Conservation (phyloP, 1,139 yeast species). For the Schizosaccharomyces versatilis region DNA sequence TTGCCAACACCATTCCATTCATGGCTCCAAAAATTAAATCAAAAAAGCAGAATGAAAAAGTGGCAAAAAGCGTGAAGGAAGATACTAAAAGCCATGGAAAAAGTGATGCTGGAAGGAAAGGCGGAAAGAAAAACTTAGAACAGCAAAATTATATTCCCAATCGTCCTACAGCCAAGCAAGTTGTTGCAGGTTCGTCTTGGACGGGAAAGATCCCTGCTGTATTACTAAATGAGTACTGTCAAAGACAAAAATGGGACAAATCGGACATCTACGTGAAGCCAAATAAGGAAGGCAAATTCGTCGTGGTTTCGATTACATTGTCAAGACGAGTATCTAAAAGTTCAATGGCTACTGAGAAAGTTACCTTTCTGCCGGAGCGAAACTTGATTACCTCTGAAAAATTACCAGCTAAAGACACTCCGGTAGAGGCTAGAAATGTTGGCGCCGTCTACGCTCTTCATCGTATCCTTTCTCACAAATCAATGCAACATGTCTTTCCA, state of each 20-base stretch:
- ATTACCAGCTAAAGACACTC: constrained; percentile 47
- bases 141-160: not conserved
- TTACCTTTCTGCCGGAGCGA: constrained; percentile 41
- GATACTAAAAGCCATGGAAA: not conserved
- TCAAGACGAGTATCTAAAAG: constrained; percentile 60
- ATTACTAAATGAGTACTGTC: constrained; percentile 67
- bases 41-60: not conserved
- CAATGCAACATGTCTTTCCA: constrained; percentile 71
- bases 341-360: constrained; percentile 36
- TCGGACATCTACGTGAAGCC: constrained; percentile 48
- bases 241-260: constrained; percentile 72
- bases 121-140: not conserved
- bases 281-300: constrained; percentile 30
- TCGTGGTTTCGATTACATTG: constrained; percentile 34
- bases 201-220: constrained; percentile 88
- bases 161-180: constrained; percentile 19
- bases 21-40: not conserved
- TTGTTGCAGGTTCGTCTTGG: constrained; percentile 55
- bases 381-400: constrained; percentile 18
- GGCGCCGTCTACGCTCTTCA: constrained; percentile 78
- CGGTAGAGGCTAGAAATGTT: constrained; percentile 72
- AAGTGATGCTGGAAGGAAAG: not conserved
- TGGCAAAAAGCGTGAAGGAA: not conserved
- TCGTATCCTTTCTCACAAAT: constrained; percentile 55
- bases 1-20: too few species aligned